These are phyloP conservation scores for Penicillium crystallinum DNA, from an alignment of 495 filamentous ascomycete genomes.

Conservation along the genomic window DNA sequence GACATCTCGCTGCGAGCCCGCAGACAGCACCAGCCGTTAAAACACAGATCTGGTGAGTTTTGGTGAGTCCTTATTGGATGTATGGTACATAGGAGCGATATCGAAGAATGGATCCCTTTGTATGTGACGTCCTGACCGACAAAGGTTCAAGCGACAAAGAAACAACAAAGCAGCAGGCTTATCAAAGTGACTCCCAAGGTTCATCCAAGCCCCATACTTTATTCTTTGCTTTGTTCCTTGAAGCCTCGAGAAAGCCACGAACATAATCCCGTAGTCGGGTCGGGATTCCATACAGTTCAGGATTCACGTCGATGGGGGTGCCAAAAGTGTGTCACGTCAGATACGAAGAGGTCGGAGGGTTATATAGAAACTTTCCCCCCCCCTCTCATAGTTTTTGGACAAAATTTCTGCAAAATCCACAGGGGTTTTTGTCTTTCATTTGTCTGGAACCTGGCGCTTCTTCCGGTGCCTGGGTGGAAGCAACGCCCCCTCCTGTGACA, in stretches of 20 bases:
- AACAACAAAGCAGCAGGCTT: neutral
- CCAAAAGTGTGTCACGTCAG: conserved; percentile 1
- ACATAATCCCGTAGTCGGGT: neutral
- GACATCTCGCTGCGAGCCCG: neutral
- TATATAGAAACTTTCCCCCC: neutral
- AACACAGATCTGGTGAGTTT: neutral
- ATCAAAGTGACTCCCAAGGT: neutral
- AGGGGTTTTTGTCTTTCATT: conserved; percentile 1
- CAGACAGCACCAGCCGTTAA: neutral
- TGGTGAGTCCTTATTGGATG: neutral
- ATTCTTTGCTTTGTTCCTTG: neutral
- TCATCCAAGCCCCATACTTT: neutral
- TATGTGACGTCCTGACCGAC: neutral
- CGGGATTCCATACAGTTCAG: neutral
- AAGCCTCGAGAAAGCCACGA: neutral
- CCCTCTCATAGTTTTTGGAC: neutral
- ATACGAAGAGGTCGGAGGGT: neutral
- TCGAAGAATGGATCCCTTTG: neutral
- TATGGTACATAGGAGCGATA: conserved; percentile 3
- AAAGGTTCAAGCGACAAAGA: neutral
- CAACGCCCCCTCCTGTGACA: conserved; percentile 2
- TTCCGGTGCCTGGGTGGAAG: neutral
- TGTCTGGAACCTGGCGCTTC: conserved; percentile 7
- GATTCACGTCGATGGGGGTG: neutral
- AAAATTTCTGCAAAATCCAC: neutral